Conservation (phyloP, 306 rosid genomes). For the Purshia tridentata region DNA sequence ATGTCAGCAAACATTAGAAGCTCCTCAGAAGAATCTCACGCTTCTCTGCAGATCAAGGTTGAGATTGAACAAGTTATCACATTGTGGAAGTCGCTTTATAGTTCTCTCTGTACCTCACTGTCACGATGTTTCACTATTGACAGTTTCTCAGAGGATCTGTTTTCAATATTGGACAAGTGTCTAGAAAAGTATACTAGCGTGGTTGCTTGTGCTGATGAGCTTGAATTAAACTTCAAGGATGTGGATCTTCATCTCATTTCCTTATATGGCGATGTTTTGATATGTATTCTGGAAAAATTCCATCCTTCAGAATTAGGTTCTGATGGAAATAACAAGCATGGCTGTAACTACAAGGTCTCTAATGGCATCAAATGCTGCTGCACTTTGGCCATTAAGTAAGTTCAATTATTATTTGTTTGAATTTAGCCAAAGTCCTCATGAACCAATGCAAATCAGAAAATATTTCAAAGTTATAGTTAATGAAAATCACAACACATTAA, state of each 20-base stretch:
- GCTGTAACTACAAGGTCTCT: conserved; percentile 27
- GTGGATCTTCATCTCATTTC: conserved; percentile 38
- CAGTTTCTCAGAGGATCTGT: conserved; percentile 51
- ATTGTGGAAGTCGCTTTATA: conserved; percentile 69
- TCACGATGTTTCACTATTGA: conserved; percentile 38
- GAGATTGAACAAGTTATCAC: conserved; percentile 49
- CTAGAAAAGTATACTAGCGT: conserved; percentile 44
- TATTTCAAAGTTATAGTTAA: neutral
- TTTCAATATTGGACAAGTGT: conserved; percentile 39
- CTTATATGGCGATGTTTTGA: conserved; percentile 51
- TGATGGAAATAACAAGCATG: conserved; percentile 28
- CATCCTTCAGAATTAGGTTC: conserved; percentile 37
- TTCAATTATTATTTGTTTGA: conserved; percentile 22
- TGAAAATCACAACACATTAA: neutral
- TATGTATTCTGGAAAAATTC: conserved; percentile 49
- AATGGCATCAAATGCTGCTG: conserved; percentile 39
- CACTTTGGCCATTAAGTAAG: conserved; percentile 54
- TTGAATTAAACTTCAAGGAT: conserved; percentile 36
- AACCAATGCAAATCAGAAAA: neutral
- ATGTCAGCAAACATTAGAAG: conserved; percentile 28
- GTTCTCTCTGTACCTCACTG: conserved; percentile 42
- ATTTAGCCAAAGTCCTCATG: neutral
- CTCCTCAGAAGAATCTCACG: conserved; percentile 30
- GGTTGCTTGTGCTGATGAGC: conserved; percentile 30
- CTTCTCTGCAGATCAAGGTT: conserved; percentile 30